Conservation (phyloP, 345 rosid genomes). For the Linum usitatissimum region DNA sequence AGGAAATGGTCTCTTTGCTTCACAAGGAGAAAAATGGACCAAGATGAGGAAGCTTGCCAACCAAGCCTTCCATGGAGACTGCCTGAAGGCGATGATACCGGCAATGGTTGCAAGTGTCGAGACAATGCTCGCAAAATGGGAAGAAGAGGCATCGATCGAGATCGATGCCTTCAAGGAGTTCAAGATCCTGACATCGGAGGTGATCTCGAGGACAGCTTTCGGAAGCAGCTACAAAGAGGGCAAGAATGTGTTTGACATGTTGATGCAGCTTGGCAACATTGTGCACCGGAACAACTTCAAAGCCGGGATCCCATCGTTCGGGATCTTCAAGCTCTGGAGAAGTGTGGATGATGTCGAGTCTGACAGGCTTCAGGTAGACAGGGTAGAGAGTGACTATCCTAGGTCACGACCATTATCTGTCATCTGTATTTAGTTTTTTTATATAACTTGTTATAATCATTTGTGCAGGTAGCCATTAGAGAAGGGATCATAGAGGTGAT, state of each 20-base stretch:
- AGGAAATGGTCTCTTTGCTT: background rate
- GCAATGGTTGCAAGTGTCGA: slow-evolving; percentile 1
- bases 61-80: background rate
- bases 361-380: background rate
- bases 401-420: too few relatives aligned
- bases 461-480: too few relatives aligned
- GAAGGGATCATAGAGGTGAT: background rate
- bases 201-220: background rate
- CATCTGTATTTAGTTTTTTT: too few relatives aligned
- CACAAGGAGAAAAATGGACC: background rate
- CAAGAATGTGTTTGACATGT: background rate
- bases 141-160: background rate
- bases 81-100: background rate
- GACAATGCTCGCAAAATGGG: background rate
- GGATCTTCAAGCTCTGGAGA: background rate
- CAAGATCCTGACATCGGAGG: background rate
- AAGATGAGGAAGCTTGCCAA: background rate
- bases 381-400: too few relatives aligned
- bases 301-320: background rate
- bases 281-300: background rate
- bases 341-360: background rate
- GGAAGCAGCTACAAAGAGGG: slow-evolving; percentile 1
- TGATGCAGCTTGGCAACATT: background rate
- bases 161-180: background rate
- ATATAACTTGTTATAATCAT: too few relatives aligned